Percentiles rank a stretch among this genome's conserved stretches.
Conservation (phyloP, 2,329 filamentous ascomycete genomes). For the Fusarium solani-melongenae region DNA sequence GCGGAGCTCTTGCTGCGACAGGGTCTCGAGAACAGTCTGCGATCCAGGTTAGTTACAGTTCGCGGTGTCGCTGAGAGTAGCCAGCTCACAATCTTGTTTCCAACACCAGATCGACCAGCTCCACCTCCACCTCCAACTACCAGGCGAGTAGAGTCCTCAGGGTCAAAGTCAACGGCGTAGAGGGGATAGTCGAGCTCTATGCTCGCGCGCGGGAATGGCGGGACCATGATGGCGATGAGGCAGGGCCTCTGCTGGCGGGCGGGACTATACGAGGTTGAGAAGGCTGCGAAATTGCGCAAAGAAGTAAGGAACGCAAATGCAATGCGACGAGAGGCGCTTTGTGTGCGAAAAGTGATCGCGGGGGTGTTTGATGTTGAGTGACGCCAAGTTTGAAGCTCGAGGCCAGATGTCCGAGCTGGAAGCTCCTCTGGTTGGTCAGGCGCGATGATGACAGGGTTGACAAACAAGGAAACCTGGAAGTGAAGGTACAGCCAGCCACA, state of each 20-base stretch:
- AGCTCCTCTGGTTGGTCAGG: constrained; percentile 37
- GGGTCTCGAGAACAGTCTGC: constrained; percentile 79
- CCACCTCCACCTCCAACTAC: constrained; percentile 91
- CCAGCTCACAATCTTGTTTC: constrained; percentile 82
- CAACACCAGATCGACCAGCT: constrained; percentile 81
- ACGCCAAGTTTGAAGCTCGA: constrained; percentile 21
- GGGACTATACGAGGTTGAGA: not conserved
- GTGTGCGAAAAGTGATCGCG: constrained; percentile 23
- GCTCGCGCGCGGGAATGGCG: constrained; percentile 64
- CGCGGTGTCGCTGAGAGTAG: not conserved
- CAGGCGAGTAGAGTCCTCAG: constrained; percentile 78
- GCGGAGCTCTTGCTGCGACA: constrained; percentile 70
- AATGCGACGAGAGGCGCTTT: constrained; percentile 10
- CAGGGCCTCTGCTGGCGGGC: constrained; percentile 17
- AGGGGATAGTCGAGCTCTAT: constrained; percentile 83
- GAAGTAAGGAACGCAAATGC: not conserved
- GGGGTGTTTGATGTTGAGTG: constrained; percentile 28
- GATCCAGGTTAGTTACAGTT: constrained; percentile 15
- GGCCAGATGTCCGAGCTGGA: constrained; percentile 41
- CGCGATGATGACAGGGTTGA: constrained; percentile 8
- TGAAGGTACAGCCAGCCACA: constrained; percentile 12
- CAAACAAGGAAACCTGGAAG: constrained; percentile 15
- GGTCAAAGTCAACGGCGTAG: constrained; percentile 90
- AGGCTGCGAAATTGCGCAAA: not conserved
- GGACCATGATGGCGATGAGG: constrained; percentile 47